Base-by-base conservation (phyloP, 2,329 filamentous ascomycete species). In the Fusarium buxicola region DNA sequence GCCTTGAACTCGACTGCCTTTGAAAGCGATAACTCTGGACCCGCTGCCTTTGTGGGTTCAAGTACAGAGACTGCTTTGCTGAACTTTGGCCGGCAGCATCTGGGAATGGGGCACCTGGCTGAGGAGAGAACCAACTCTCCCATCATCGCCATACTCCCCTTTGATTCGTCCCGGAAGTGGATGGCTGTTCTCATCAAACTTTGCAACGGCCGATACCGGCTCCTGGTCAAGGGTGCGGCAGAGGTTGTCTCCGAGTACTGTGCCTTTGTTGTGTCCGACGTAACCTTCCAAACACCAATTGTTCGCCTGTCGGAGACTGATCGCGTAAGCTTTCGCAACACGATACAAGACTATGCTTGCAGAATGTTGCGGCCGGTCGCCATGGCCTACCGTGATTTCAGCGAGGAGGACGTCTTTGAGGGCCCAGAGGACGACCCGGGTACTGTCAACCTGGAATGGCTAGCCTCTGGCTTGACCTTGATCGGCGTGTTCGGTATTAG, bases 321-420 rank as follows among this genome's bases (percentile, higher is more conserved):
- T n/a, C 70, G 74, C 5, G 61, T 64, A 16, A 72, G 70, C 35
- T 69, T 78, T 15, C 66, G 72, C n/a, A 68, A 65, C 13, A 75
- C 73, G 1, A 78, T 78, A 8, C 66, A 74, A 9, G 70, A 72
- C 11, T 92, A 92, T 69, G 90, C 90, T 2, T 84, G 83, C 7
- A 84, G 86, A 8, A 90, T 89, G 54, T 83, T 94, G 11, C 87
- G 91, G 43, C 92, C 90, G 1, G 92, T 94, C 50, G 90, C 86
- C 15, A 81, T 94, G 62, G 82, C 91, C 5, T 93, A 91, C 75
- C 84, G 86, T 40, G 92, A 95, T 63, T 92, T 91, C 57, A 83
- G 87, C 25, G 81, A 79, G 55, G 91, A 88, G 84, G 90, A 91
- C 24, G 83, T 82, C 18, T 83, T 89, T 48, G 89, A 86, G 9